These are phyloP conservation scores for Torrubiella hemipterigena DNA, from an alignment of 2,329 filamentous ascomycete genomes.

Conservation along the genomic window DNA sequence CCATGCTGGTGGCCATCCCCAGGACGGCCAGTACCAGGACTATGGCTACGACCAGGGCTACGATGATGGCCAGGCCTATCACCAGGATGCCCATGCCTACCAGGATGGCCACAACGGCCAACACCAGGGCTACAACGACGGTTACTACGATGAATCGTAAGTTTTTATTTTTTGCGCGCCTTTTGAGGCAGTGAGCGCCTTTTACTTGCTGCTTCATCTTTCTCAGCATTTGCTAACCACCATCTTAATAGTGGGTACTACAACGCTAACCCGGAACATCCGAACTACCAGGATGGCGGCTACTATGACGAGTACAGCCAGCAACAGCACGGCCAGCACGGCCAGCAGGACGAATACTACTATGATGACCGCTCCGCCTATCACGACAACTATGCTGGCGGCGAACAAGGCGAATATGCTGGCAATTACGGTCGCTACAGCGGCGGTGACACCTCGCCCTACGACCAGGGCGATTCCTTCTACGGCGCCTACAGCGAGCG, in stretches of 20 bases:
- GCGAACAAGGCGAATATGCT: slow-evolving; percentile 47
- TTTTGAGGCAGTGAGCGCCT: too few relatives aligned
- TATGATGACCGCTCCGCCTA: slow-evolving; percentile 40
- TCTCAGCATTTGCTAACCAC: neutral
- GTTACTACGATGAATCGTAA: slow-evolving; percentile 91
- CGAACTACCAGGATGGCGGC: slow-evolving; percentile 73
- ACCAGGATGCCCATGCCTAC: too few relatives aligned
- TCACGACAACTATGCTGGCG: slow-evolving; percentile 17
- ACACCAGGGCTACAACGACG: too few relatives aligned
- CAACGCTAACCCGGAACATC: slow-evolving; percentile 68
- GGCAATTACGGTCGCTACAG: slow-evolving; percentile 81
- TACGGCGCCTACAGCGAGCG: slow-evolving; percentile 76
- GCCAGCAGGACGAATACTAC: slow-evolving; percentile 1
- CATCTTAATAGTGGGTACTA: slow-evolving; percentile 72
- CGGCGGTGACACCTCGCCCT: too few relatives aligned
- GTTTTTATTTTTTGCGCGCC: too few relatives aligned
- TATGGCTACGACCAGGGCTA: slow-evolving; percentile 34
- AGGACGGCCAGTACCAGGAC: slow-evolving; percentile 40
- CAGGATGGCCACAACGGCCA: too few relatives aligned
- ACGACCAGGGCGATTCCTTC: slow-evolving; percentile 94
- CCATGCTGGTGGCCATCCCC: slow-evolving; percentile 54
- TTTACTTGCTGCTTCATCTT: too few relatives aligned
- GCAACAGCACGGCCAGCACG: slow-evolving; percentile 49
- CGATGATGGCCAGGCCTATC: slow-evolving; percentile 32
- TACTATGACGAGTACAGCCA: slow-evolving; percentile 93